Evolutionary conservation across 2,329 filamentous ascomycete genomes (phyloP).

Genomic region (Ceratocystiopsis brevicomis): DNA sequence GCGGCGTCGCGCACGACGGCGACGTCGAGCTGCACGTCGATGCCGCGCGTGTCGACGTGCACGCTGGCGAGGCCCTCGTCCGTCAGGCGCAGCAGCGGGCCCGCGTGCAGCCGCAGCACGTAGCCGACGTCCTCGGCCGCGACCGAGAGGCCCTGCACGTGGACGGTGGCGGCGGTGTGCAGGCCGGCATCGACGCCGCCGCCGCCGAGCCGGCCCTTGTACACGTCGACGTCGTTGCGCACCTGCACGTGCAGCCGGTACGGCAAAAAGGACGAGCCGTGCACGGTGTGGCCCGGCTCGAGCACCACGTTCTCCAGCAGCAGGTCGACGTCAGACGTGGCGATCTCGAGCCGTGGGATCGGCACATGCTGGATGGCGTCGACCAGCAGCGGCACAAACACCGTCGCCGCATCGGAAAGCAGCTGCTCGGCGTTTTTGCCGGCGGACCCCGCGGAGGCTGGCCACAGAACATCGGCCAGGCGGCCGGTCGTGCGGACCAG

Average conservation of each 20-base stretch:
- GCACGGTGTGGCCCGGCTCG: conserved; percentile 45
- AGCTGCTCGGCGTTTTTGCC: conserved; percentile 40
- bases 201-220: conserved; percentile 48
- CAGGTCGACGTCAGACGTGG: conserved; percentile 65
- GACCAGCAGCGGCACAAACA: conserved; percentile 63
- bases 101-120: conserved; percentile 64
- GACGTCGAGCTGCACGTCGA: conserved; percentile 71
- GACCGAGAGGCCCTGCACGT: conserved; percentile 64
- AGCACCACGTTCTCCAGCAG: conserved; percentile 80
- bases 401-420: conserved; percentile 54
- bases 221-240: conserved; percentile 70
- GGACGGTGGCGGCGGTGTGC: conserved; percentile 57
- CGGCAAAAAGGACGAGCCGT: conserved; percentile 55
- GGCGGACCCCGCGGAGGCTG: conserved; percentile 37
- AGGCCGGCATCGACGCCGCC: conserved; percentile 37
- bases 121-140: conserved; percentile 78
- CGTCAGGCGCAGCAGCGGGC: conserved; percentile 46
- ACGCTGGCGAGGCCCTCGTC: conserved; percentile 79
- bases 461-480: conserved; percentile 52
- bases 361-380: conserved; percentile 70
- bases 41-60: conserved; percentile 65
- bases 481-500: conserved; percentile 47
- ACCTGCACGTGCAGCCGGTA: conserved; percentile 66
- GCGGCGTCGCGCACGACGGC: conserved; percentile 62
- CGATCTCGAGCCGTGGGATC: conserved; percentile 76